Evolutionary conservation across 768 basidiomycete genomes (phyloP).

Genomic region (Phlegmacium glaucopus): DNA sequence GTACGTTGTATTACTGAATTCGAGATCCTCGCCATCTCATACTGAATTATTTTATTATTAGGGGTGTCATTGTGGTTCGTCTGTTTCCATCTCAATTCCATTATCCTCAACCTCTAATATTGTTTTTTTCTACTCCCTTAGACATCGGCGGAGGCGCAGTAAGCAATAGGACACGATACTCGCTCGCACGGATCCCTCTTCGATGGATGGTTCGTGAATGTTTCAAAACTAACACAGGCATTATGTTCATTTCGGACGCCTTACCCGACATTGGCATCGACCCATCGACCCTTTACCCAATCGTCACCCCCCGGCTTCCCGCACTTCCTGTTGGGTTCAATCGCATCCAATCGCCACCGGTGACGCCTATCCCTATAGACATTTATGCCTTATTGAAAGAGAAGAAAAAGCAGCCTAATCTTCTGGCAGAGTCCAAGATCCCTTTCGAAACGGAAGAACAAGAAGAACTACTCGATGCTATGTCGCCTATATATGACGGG

Average conservation of each 20-base stretch:
- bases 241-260: conserved; percentile 50
- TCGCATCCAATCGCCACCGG: conserved; percentile 22
- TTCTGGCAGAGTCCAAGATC: conserved; percentile 3
- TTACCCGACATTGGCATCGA: conserved; percentile 50
- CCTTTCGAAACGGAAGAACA: conserved; percentile 48
- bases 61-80: conserved; percentile 47
- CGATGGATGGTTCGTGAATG: conserved; percentile 75
- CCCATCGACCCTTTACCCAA: conserved; percentile 41
- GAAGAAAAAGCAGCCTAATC: conserved; percentile 12
- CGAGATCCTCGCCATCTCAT: background rate
- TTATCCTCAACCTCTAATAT: background rate
- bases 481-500: conserved; percentile 59
- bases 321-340: conserved; percentile 22
- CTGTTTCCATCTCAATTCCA: background rate
- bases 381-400: conserved; percentile 17
- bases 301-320: conserved; percentile 34
- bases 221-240: conserved; percentile 57
- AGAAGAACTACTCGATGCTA: conserved; percentile 59
- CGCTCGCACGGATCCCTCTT: conserved; percentile 52
- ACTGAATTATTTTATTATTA: conserved; percentile 9
- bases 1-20: conserved; percentile 23
- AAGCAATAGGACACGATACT: conserved; percentile 40
- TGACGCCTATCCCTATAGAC: conserved; percentile 21
- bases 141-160: conserved; percentile 61
- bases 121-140: conserved; percentile 11